A percentile compares a stretch with the other conserved stretches of the same genome.
Evolutionary conservation across 2,329 filamentous ascomycete species (phyloP).

Genomic region (Colletotrichum incanum): DNA sequence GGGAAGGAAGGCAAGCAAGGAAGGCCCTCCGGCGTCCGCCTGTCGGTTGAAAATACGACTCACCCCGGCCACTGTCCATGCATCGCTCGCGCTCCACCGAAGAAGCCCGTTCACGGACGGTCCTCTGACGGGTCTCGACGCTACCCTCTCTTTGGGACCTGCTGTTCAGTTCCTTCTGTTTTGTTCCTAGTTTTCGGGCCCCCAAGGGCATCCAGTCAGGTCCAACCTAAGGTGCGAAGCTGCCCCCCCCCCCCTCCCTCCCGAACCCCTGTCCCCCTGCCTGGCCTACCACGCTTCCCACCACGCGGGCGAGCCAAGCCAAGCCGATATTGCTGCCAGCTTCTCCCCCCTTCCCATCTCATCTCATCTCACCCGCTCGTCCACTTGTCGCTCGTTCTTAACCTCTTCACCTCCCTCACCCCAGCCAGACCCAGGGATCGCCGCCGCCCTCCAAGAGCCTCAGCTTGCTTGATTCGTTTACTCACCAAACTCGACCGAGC

Average conservation of each 20-base stretch:
- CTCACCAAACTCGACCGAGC: slow-evolving; percentile 15
- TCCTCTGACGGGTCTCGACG: slow-evolving; percentile 19
- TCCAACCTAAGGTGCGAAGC: background rate
- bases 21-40: background rate
- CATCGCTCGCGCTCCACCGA: slow-evolving; percentile 28
- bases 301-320: slow-evolving; percentile 37
- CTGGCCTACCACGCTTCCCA: slow-evolving; percentile 17
- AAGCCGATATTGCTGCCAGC: slow-evolving; percentile 38
- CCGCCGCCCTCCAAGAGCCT: slow-evolving; percentile 23
- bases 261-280: slow-evolving; percentile 23
- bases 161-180: background rate
- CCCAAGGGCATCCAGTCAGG: background rate
- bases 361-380: slow-evolving; percentile 10
- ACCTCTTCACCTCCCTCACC: slow-evolving; percentile 12
- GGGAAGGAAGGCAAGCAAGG: background rate
- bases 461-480: slow-evolving; percentile 27
- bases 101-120: slow-evolving; percentile 32
- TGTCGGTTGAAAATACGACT: slow-evolving; percentile 20
- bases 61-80: slow-evolving; percentile 18
- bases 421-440: slow-evolving; percentile 31
- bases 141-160: background rate
- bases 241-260: background rate
- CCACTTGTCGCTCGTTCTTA: slow-evolving; percentile 26
- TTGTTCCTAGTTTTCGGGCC: slow-evolving; percentile 34
- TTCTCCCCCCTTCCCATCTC: slow-evolving; percentile 20